Evolutionary conservation across 331 rosid species (phyloP), one percentile per base, ranked within the genome.

Genomic region (Stylosanthes scabra): DNA sequence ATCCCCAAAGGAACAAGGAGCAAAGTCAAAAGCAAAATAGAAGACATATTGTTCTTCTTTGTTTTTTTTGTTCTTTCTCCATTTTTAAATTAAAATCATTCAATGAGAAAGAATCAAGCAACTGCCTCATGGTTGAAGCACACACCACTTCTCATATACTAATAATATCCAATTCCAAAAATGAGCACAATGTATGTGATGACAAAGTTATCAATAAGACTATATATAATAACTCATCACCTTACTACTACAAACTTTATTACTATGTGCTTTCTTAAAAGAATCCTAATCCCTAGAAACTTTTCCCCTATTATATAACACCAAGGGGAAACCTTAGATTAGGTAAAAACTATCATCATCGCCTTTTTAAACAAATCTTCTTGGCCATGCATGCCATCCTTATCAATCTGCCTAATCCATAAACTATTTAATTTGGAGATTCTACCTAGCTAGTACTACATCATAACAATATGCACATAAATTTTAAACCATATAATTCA

Each of bases 221-320:
- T 5, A 34, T 34, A 34, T 34, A 20, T 34, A 34, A 34, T 34
- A 34, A 34, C 7, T 34, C 39, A 34, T 34, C 39, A 34, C 50
- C 47, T 52, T 51, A 59, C 79, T 74, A 78, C 80, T 39, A 65
- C 66, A 51, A 51, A 61, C 75, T 80, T 86, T 78, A n/a, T n/a
- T n/a, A 73, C 70, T 68, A 63, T 81, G 65, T 81, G 74, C 84
- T 86, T 75, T 72, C 59, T 86, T 78, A 46, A 84, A 84, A 80
- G 84, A 50, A 80, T 58, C 67, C 84, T 86, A 86, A 87, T 89
- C 96, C 97, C 93, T 63, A 86, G 54, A 85, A 79, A 39, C 68
- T 73, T 66, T 85, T 66, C 83, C 84, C 63, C 78, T 77, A 72
- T 51, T 45, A 41, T 77, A 69, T 63, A 70, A 39, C 16, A 63